phyloP scores from a whole-genome alignment of 148 eudicot species.

The Fagopyrum tataricum region DNA sequence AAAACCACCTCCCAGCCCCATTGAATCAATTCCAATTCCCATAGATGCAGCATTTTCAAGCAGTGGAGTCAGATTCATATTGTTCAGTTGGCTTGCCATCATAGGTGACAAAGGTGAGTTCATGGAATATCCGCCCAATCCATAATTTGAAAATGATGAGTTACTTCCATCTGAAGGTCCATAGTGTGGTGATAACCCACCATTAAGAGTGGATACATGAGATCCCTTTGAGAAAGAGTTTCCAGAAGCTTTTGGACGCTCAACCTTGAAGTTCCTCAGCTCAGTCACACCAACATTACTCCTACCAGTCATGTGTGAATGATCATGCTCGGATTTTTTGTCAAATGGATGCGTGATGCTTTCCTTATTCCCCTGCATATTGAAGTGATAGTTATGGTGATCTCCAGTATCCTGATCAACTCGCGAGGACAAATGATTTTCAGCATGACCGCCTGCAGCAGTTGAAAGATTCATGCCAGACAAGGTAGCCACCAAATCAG shows the following conservation, averaged over 20 bases:
- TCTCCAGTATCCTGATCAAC: conserved; percentile 43
- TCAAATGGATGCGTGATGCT: conserved; percentile 28
- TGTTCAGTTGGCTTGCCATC: conserved; percentile 55
- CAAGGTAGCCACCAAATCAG: conserved; percentile 63
- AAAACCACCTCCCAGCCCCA: conserved; percentile 25
- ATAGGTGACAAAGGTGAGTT: conserved; percentile 51
- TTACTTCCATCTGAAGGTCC: conserved; percentile 48
- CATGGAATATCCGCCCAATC: conserved; percentile 55
- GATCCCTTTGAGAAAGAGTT: conserved; percentile 10
- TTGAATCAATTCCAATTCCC: conserved; percentile 38
- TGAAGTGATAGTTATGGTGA: conserved; percentile 39
- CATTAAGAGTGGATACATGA: conserved; percentile 23
- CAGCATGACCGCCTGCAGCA: conserved; percentile 42
- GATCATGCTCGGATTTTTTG: conserved; percentile 42
- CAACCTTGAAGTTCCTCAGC: conserved; percentile 35
- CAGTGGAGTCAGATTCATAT: conserved; percentile 38
- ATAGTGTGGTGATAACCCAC: conserved; percentile 44
- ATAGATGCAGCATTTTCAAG: conserved; percentile 53
- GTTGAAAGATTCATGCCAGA: conserved; percentile 68
- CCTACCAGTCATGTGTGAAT: conserved; percentile 37
- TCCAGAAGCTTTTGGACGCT: conserved; percentile 30
- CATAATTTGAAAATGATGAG: conserved; percentile 52
- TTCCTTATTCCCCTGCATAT: conserved; percentile 41
- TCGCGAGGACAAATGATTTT: conserved; percentile 34
- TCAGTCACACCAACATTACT: conserved; percentile 37